Evolutionary conservation across 257 asterid species (phyloP).

Genomic region (Capsicum rhomboideum): DNA sequence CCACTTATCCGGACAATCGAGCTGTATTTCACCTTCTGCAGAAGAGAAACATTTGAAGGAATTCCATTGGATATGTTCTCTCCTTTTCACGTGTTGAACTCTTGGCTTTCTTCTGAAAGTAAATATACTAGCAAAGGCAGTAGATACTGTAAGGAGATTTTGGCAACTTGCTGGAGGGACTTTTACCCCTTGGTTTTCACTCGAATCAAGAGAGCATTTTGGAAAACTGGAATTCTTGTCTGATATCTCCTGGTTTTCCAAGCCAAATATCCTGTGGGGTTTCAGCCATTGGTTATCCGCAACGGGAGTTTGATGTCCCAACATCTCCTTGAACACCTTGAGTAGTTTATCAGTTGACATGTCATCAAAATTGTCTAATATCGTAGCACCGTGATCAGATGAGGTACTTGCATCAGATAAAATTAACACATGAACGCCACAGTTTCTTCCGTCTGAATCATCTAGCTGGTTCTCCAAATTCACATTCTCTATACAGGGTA

Average conservation of each 20-base stretch:
- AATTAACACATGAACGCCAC: neutral
- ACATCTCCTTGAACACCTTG: neutral
- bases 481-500: neutral
- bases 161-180: neutral
- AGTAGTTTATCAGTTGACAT: neutral
- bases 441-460: neutral
- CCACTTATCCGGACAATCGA: neutral
- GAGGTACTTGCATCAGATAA: neutral
- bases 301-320: neutral
- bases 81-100: constrained; percentile 4
- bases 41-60: neutral
- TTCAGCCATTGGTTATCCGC: neutral
- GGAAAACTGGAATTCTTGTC: neutral
- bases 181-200: neutral
- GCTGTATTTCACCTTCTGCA: neutral
- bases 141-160: constrained; percentile 5
- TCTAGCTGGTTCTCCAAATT: neutral
- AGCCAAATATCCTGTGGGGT: neutral
- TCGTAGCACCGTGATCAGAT: neutral
- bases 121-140: constrained; percentile 6
- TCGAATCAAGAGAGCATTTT: neutral
- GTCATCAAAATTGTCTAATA: neutral
- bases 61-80: neutral
- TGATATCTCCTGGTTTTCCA: neutral
- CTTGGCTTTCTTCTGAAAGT: constrained; percentile 9